phyloP scores from a whole-genome alignment of 257 asterid genomes.

The Prunella vulgaris region DNA sequence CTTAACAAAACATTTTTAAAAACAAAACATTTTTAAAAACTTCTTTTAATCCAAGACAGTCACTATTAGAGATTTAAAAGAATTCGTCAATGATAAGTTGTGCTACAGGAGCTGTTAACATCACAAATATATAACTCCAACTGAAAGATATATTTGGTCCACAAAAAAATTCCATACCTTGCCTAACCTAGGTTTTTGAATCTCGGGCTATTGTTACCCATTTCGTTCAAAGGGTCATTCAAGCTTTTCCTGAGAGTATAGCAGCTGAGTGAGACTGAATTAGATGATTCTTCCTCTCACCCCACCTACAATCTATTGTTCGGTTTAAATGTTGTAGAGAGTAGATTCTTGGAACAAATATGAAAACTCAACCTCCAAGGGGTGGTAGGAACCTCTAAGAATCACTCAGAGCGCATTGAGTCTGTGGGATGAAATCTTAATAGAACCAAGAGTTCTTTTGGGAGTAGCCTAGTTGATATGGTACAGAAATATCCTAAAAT shows the following conservation, averaged over 20 bases:
- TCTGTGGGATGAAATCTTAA: not conserved
- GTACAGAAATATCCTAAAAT: not conserved
- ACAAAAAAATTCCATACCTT: not conserved
- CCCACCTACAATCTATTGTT: not conserved
- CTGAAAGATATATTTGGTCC: not conserved
- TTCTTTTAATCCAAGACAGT: not conserved
- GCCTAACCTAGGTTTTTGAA: not conserved
- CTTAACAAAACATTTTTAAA: not conserved
- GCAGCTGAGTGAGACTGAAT: not conserved
- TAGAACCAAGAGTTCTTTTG: not conserved
- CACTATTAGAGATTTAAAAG: not conserved
- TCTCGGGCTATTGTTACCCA: not conserved
- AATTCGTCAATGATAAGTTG: not conserved
- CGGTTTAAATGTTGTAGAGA: not conserved
- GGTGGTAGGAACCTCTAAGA: not conserved
- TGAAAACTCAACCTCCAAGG: slow-evolving; percentile 11
- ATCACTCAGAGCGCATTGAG: not conserved
- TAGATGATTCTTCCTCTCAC: not conserved
- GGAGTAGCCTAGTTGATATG: not conserved
- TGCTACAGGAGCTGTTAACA: slow-evolving; percentile 7
- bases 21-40: too few relatives aligned
- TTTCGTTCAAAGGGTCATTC: not conserved
- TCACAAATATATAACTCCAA: not conserved
- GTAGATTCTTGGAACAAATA: not conserved
- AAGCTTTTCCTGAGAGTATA: not conserved